Evolutionary conservation across 306 rosid species (phyloP).

Genomic region (Medicago truncatula): MtrunA17r5.0-ANR NC_053044.1:28300501-28301000

Average conservation of each 20-base stretch:
- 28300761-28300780: slow-evolving; percentile 56
- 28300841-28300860: neutral
- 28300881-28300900: slow-evolving; percentile 59
- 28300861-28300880: slow-evolving; percentile 53
- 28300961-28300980: slow-evolving; percentile 57
- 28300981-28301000: slow-evolving; percentile 75
- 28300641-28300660: slow-evolving; percentile 23
- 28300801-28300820: neutral
- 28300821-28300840: neutral
- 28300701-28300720: slow-evolving; percentile 26
- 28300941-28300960: slow-evolving; percentile 64
- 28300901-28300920: slow-evolving; percentile 55
- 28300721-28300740: slow-evolving; percentile 46
- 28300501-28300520: slow-evolving; percentile 36
- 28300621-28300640: slow-evolving; percentile 23
- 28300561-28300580: slow-evolving; percentile 8
- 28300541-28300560: slow-evolving; percentile 46
- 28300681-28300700: slow-evolving; percentile 20
- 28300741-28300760: slow-evolving; percentile 51
- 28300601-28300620: slow-evolving; percentile 4
- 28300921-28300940: slow-evolving; percentile 60
- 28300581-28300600: slow-evolving; percentile 29
- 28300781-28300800: slow-evolving; percentile 22
- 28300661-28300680: neutral
- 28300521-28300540: slow-evolving; percentile 46